Percentiles rank a stretch among this genome's conserved stretches.
phyloP scores from a whole-genome alignment of 164 flowering plant species.

The Umbilicus rupestris region DNA sequence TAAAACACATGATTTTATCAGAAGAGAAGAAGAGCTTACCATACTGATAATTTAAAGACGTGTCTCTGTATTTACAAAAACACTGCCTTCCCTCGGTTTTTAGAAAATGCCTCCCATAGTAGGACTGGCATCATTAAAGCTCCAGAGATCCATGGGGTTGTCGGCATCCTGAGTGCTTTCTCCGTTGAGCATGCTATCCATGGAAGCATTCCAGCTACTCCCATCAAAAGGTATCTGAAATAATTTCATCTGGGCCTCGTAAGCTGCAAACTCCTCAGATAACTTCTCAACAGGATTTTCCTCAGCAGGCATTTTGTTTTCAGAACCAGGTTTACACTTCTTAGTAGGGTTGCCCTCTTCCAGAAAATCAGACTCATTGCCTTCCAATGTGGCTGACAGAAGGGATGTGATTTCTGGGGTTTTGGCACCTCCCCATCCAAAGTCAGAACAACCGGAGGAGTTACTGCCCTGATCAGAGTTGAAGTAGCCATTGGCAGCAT shows the following conservation, averaged over 20 bases:
- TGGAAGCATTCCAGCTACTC: conserved; percentile 48
- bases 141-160: conserved; percentile 62
- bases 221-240: conserved; percentile 60
- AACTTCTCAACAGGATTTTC: conserved; percentile 26
- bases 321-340: conserved; percentile 41
- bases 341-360: conserved; percentile 46
- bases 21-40: too few species aligned
- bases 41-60: too few species aligned
- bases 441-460: conserved; percentile 61
- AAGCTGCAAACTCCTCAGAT: conserved; percentile 59
- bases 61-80: neutral
- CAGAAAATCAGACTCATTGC: conserved; percentile 33
- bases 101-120: neutral
- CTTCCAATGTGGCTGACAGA: conserved; percentile 28
- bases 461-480: conserved; percentile 75
- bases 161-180: conserved; percentile 52
- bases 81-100: neutral
- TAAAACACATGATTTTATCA: too few species aligned
- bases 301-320: conserved; percentile 18
- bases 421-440: conserved; percentile 53
- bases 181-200: conserved; percentile 51
- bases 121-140: conserved; percentile 7
- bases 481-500: conserved; percentile 26
- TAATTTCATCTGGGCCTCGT: conserved; percentile 67
- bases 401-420: conserved; percentile 68